These are phyloP conservation scores for Candida argentea DNA, from an alignment of 805 yeast species.

Conservation along the genomic window DNA sequence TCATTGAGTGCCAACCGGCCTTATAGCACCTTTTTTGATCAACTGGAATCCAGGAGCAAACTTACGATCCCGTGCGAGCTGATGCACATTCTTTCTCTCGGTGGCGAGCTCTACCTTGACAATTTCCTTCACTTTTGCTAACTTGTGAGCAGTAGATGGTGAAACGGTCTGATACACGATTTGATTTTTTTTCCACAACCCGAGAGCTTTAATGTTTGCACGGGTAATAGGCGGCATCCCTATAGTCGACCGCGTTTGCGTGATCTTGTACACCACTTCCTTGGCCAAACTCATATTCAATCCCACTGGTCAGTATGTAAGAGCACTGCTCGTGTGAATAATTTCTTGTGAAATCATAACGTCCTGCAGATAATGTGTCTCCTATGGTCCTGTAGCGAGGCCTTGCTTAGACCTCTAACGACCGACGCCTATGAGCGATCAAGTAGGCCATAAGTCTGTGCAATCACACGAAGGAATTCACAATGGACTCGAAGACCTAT, in stretches of 20 bases:
- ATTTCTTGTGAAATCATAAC: no score
- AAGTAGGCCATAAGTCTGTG: no score
- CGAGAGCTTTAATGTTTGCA: constrained; percentile 59
- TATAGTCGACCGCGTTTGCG: constrained; percentile 73
- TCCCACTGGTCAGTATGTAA: no score
- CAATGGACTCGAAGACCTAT: no score
- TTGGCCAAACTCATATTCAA: constrained; percentile 5
- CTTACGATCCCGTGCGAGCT: constrained; percentile 48
- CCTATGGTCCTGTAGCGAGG: no score
- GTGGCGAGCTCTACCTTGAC: constrained; percentile 72
- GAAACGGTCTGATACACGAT: constrained; percentile 63
- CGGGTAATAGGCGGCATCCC: constrained; percentile 68
- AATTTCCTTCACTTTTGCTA: constrained; percentile 75
- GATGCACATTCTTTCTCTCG: constrained; percentile 35
- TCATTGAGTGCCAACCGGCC: not conserved
- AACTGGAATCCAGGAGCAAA: constrained; percentile 50
- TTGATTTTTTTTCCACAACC: constrained; percentile 65
- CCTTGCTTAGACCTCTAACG: no score
- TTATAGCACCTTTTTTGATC: constrained; percentile 4
- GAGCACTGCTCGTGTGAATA: no score
- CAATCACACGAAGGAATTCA: no score
- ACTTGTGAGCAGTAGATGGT: constrained; percentile 77
- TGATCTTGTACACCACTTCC: constrained; percentile 40
- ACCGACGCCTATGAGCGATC: no score
- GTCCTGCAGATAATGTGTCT: no score